Conservation (phyloP, 352 stramenopile species). For the Hyaloperonospora brassicae region DNA sequence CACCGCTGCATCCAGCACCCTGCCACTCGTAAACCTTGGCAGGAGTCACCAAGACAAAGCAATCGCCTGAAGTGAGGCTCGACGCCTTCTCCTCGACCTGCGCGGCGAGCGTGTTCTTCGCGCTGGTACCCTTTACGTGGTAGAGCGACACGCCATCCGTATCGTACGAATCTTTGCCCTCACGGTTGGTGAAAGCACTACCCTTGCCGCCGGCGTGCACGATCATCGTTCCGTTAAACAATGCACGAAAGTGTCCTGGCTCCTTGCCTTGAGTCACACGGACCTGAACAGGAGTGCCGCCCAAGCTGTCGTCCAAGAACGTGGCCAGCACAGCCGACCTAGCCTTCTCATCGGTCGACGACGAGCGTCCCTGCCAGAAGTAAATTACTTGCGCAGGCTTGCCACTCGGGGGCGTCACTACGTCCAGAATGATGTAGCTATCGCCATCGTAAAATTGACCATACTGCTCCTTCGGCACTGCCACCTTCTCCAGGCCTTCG, state of each 20-base stretch:
- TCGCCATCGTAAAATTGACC: conserved; percentile 93
- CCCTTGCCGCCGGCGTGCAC: conserved; percentile 84
- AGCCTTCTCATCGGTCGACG: conserved; percentile 84
- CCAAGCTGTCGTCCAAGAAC: conserved; percentile 80
- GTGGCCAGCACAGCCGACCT: conserved; percentile 52
- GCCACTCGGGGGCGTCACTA: conserved; percentile 48
- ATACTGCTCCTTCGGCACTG: conserved; percentile 65
- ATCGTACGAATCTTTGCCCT: conserved; percentile 79
- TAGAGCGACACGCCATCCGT: conserved; percentile 82
- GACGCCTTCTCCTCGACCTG: conserved; percentile 68
- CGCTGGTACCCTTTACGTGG: conserved; percentile 85
- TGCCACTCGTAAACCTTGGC: conserved; percentile 71
- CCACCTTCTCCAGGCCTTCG: conserved; percentile 85
- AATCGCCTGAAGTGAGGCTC: conserved; percentile 86
- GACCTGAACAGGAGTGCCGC: conserved; percentile 78
- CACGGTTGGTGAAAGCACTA: conserved; percentile 83
- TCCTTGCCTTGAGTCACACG: conserved; percentile 84
- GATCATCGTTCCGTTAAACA: conserved; percentile 90
- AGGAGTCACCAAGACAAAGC: conserved; percentile 77
- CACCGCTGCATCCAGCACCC: conserved; percentile 52
- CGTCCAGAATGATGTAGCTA: conserved; percentile 92
- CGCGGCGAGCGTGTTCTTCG: conserved; percentile 80
- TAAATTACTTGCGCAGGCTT: conserved; percentile 85
- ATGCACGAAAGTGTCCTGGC: conserved; percentile 73
- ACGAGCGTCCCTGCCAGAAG: conserved; percentile 88